Conservation (phyloP, 108 stramenopile species). For the Poteriospumella lacustris region DNA sequence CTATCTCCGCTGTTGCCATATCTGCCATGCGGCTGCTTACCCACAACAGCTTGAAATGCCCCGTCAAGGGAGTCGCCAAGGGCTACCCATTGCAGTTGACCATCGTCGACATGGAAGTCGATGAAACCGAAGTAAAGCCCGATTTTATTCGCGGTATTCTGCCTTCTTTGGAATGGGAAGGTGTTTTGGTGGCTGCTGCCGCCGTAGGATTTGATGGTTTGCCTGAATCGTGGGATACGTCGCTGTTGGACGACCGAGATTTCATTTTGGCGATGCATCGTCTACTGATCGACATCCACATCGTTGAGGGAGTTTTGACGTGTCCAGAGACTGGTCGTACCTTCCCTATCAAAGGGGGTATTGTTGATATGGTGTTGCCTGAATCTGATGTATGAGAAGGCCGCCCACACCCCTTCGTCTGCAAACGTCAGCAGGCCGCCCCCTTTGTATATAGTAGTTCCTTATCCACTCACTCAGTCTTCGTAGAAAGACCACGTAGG, state of each 20-base stretch:
- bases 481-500: too few species aligned
- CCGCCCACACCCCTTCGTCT: too few species aligned
- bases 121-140: not conserved
- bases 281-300: conserved; percentile 10
- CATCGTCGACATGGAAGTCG: conserved; percentile 17
- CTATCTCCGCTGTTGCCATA: too few species aligned
- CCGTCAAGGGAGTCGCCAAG: not conserved
- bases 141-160: conserved; percentile 17
- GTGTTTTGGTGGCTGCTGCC: not conserved
- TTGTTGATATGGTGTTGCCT: conserved; percentile 13
- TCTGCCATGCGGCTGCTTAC: conserved; percentile 5
- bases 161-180: conserved; percentile 11
- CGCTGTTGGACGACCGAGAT: not conserved
- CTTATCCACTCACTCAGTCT: too few species aligned
- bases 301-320: conserved; percentile 7
- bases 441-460: too few species aligned
- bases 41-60: not conserved
- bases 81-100: conserved; percentile 10
- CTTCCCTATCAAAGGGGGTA: conserved; percentile 18
- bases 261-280: conserved; percentile 22
- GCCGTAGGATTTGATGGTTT: conserved; percentile 24
- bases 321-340: conserved; percentile 23
- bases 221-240: not conserved
- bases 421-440: too few species aligned
- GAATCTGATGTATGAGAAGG: too few species aligned